These are phyloP conservation scores for Coemansia pectinata DNA, from an alignment of 192 early-diverging fungal genomes.

Conservation along the genomic window DNA sequence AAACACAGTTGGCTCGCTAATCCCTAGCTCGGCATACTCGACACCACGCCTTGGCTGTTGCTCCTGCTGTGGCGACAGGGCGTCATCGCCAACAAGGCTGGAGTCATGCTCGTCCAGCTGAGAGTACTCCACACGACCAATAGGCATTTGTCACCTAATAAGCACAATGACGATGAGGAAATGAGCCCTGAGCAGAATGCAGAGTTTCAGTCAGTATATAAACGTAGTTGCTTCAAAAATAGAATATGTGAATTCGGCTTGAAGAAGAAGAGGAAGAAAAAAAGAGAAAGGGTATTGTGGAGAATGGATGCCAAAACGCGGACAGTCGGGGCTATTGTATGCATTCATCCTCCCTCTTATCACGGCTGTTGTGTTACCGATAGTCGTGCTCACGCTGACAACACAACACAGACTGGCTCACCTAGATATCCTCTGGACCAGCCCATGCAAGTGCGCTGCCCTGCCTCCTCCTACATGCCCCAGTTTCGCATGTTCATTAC, in stretches of 20 bases:
- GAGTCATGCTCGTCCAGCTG: constrained; percentile 12
- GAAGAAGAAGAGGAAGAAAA: too few relatives aligned
- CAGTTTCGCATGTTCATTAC: constrained; percentile 64
- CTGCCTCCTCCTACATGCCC: constrained; percentile 19
- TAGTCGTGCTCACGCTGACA: not conserved
- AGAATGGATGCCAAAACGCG: too few relatives aligned
- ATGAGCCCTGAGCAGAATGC: not conserved
- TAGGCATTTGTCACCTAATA: not conserved
- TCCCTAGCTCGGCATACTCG: constrained; percentile 38
- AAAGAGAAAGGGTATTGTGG: too few relatives aligned
- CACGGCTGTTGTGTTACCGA: not conserved
- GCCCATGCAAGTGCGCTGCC: too few relatives aligned
- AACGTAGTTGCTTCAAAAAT: not conserved
- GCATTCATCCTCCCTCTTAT: too few relatives aligned
- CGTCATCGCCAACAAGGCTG: not conserved
- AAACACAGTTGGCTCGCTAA: constrained; percentile 28
- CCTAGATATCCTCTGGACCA: too few relatives aligned
- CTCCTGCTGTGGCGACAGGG: not conserved
- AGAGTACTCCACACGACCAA: not conserved
- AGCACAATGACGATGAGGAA: not conserved
- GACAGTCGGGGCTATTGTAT: too few relatives aligned
- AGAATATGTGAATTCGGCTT: not conserved
- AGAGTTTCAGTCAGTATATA: not conserved
- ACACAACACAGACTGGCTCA: too few relatives aligned
- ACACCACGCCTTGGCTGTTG: constrained; percentile 7